Base-by-base conservation (phyloP, 2,329 filamentous ascomycete species). In the Ophiocordyceps unilateralis region DNA sequence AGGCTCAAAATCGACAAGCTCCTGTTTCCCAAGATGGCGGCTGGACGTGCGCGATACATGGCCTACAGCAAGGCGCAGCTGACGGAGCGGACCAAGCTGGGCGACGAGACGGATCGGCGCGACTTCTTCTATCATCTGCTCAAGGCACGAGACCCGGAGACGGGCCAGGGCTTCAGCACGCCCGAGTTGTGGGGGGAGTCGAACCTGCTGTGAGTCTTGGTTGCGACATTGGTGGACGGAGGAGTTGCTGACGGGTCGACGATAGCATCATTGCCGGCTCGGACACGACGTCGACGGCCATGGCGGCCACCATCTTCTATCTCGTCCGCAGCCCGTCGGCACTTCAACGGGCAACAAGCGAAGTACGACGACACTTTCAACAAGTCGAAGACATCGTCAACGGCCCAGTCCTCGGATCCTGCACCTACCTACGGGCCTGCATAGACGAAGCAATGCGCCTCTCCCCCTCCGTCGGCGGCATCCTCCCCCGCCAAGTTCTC, bases 121-220 rank as follows among this genome's bases (percentile, higher is more conserved):
- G 81, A 85, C 55, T 84, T 85, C 64, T 84, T 85, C 63, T 78
- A 83, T 59, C 78, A 84, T 57, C 69, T 86, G 11, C 70, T 85
- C 46, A 78, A 78, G 53, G 80, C 81, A 8, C 72, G 73, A 34
- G 81, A 85, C 49, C 78, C 79, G 12, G 78, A 83, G 54, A 83
- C 79, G 0, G 79, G 79, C 42, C 67, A 72, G 45, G 76, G 76
- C 1, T 79, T 83, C 53, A 70, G 67, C 36, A 78, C 68, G 2
- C 70, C 72, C 1, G 80, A 83, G 53, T 70, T 84, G 21, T 81
- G 78, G 77, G 76, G 70, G 41, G 79, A 83, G 55, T 79, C 78
- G 9, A 82, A 83, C 54, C 60, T 82, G 17, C 68, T 84, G 63
- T 74, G 6, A 20, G 26, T 41, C 15, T n/a, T 11, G 6, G 17